A percentile compares a stretch with the other conserved stretches of the same genome.
Evolutionary conservation across 78 protist genomes (phyloP).

Genomic region (Tieghemostelium lacteum): DNA sequence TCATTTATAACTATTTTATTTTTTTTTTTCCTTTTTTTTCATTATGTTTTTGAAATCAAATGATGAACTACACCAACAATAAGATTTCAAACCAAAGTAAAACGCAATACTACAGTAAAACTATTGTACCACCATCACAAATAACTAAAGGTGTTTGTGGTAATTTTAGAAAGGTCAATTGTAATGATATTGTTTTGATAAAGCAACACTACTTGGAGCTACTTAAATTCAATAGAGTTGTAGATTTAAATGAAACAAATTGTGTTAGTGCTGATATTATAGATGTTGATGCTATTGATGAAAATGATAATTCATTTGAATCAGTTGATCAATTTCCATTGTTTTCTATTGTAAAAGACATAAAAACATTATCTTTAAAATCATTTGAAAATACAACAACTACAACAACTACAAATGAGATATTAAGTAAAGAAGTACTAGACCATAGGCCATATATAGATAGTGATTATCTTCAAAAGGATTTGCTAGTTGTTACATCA

Average conservation of each 20-base stretch:
- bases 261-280: no score
- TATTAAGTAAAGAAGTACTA: not conserved
- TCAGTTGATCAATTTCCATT: not conserved
- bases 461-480: slow-evolving; percentile 12
- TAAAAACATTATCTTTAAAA: slow-evolving; percentile 1
- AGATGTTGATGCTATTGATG: no score
- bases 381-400: not conserved
- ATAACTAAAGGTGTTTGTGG: slow-evolving; percentile 1
- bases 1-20: no score
- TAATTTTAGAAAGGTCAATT: slow-evolving; percentile 11
- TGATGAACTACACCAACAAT: no score
- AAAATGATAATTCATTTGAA: slow-evolving; percentile 15
- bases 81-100: no score
- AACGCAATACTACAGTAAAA: no score
- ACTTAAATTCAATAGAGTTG: not conserved
- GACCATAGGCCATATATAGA: not conserved
- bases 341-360: slow-evolving; percentile 27
- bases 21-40: no score
- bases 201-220: slow-evolving; percentile 13
- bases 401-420: not conserved
- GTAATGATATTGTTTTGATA: not conserved
- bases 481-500: slow-evolving; percentile 34
- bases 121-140: not conserved
- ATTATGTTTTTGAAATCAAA: no score
- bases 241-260: no score